Evolutionary conservation across 768 basidiomycete species (phyloP).

Genomic region (Lentinula aciculospora): DNA sequence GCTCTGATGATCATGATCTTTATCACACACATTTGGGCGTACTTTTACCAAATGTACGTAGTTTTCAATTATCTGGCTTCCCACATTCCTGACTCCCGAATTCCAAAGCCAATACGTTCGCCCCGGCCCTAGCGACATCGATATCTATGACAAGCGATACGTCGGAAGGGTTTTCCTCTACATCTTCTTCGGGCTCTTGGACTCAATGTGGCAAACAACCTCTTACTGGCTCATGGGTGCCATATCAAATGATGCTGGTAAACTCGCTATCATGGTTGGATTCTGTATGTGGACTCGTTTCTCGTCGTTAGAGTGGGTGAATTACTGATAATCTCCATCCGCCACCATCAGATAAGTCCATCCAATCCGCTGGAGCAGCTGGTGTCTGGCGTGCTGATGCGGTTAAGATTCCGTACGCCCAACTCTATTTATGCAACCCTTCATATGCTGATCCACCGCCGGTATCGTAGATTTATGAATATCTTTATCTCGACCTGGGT

Average conservation of each 20-base stretch:
- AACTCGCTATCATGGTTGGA: constrained; percentile 75
- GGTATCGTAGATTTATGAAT: constrained; percentile 34
- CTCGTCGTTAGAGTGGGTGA: background rate
- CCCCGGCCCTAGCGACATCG: constrained; percentile 38
- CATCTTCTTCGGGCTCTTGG: constrained; percentile 69
- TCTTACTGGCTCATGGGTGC: constrained; percentile 83
- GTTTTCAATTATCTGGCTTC: background rate
- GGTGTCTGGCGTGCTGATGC: constrained; percentile 71
- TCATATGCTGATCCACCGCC: background rate
- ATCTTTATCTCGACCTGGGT: constrained; percentile 72
- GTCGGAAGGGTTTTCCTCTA: constrained; percentile 54
- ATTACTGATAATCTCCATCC: background rate
- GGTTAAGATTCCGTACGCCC: constrained; percentile 50
- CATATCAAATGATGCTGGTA: constrained; percentile 78
- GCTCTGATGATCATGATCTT: constrained; percentile 62
- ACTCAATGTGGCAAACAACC: constrained; percentile 83
- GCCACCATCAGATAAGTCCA: constrained; percentile 49
- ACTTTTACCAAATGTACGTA: constrained; percentile 67
- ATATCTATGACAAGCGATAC: constrained; percentile 53
- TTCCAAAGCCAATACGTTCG: constrained; percentile 23
- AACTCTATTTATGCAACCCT: constrained; percentile 15
- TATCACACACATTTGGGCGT: constrained; percentile 69
- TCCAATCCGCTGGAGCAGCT: constrained; percentile 74
- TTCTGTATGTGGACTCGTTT: constrained; percentile 58
- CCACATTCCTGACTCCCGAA: background rate